Evolutionary conservation across 1,284 basidiomycete species (phyloP), one percentile per base, ranked within the genome.

Genomic region (Marasmius oreades): DNA sequence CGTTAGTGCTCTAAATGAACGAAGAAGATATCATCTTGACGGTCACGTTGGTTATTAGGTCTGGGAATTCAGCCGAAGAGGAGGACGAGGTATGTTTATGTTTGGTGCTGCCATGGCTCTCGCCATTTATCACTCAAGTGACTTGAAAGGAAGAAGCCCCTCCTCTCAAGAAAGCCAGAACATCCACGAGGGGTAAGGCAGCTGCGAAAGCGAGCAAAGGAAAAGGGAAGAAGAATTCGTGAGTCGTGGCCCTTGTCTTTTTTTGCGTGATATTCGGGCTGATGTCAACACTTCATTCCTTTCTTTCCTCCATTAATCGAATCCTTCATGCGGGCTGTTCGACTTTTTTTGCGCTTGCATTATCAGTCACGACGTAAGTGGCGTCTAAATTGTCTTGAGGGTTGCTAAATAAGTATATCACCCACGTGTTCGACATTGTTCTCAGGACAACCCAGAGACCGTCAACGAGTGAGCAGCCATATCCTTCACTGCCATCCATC

Each of bases 401-500:
- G 16, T 50, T 50, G 47, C 47, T 31, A 33, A 50, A 50, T 12
- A 31, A 28, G 47, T 28, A 50, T 26, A 18, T 31, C 14, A 31
- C 47, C 39, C 47, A 50, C 47, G 47, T 50, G 47, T 24, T 20
- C 31, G 31, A 2, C 20, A 12, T 18, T 12, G 26, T 33, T 50
- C 26, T 31, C 45, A 50, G 47, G 47, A 50, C 45, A 26, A 47
- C n/a, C n/a, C 44, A 45, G 44, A 12, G n/a, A 45, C 28, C 28
- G n/a, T 37, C 36, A n/a, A 47, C 23, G 8, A 50, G 47, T 50
- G 47, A 50, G 47, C 33, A 12, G 2, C 10, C 51, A 7, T 26
- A 20, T 20, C 24, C 47, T 22, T 23, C 57, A 51, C 56, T 51
- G 64, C 67, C 59, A 64, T 66, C 67, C 46, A 26, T 43, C 24